Conservation (phyloP, 23 red algal genomes). For the Agarophyton chilense region DNA sequence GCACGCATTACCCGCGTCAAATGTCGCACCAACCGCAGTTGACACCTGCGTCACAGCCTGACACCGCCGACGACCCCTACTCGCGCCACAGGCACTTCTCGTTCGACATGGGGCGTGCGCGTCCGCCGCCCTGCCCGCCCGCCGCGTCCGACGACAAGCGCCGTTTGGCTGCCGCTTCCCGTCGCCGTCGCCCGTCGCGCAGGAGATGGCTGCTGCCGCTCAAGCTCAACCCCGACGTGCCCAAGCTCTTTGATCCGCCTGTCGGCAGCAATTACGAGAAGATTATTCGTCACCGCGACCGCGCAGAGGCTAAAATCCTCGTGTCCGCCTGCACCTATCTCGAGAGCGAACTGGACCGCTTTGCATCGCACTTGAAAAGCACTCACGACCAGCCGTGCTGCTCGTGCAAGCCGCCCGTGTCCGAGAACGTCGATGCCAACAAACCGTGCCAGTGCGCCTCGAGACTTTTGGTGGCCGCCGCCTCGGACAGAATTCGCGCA, state of each 20-base stretch:
- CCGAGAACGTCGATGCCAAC: constrained; percentile 24
- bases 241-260: constrained; percentile 33
- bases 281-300: constrained; percentile 40
- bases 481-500: constrained; percentile 13
- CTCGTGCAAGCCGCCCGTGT: neutral
- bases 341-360: constrained; percentile 40
- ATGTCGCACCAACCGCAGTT: constrained; percentile 24
- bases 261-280: constrained; percentile 22
- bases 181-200: constrained; percentile 24
- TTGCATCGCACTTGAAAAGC: constrained; percentile 20
- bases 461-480: neutral
- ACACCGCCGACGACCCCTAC: neutral
- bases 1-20: constrained; percentile 18
- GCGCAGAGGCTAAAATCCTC: constrained; percentile 53
- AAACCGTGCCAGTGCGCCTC: constrained; percentile 27
- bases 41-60: neutral
- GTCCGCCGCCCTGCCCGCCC: neutral
- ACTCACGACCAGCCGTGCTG: constrained; percentile 16
- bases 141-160: neutral
- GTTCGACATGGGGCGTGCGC: constrained; percentile 9
- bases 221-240: neutral
- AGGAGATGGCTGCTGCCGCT: constrained; percentile 56
- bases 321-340: constrained; percentile 49
- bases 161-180: neutral
- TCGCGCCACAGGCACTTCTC: constrained; percentile 35